Base-by-base conservation (phyloP, 345 rosid genomes). In the Salix purpurea region DNA sequence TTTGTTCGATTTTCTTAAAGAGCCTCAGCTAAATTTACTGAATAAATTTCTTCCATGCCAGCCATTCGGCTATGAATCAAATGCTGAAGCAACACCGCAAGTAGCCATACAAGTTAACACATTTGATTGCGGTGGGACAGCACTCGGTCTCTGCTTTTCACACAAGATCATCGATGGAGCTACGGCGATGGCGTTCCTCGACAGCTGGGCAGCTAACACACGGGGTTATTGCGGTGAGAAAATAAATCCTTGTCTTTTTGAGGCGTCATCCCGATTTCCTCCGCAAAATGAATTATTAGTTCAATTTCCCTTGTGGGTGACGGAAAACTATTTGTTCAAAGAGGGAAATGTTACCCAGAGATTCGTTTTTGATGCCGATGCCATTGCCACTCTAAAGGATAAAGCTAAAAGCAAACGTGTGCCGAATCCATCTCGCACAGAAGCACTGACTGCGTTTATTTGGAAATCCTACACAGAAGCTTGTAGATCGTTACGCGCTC, bases 101-200 rank as follows among this genome's bases (percentile, higher is more conserved):
- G 28, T 58, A 2, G 52, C 66, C 13, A 28, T 58, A 7, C 67
- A 72, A 23, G 19, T 39, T 14, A 72, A 72, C 34, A 5, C 28
- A n/a, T 72, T 72, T 58, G 34, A 54, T 7, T 58, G 75, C 15
- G 67, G 75, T n/a, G 75, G 67, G 21, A 32, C 37, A 12, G 75
- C 50, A 3, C 44, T 72, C 10, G 75, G 67, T 6, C 30, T 58
- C 48, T 36, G 50, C 30, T 34, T 72, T 4, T n/a, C 39, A 16
- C 67, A 72, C 66, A 72, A 72, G n/a, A 21, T 72, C 19, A 21
- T 37, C 60, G 75, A 72, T 23, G 66, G 9, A 56, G 15, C 10
- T 24, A 58, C 32, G 2, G 30, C 2, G 19, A n/a, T 13, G 12
- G 18, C 67, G n/a, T 72, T 72, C 52, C 19, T 72, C 30, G 58